Conservation (phyloP, 1,284 basidiomycete genomes). For the Singerocomus inundabilis region DNA sequence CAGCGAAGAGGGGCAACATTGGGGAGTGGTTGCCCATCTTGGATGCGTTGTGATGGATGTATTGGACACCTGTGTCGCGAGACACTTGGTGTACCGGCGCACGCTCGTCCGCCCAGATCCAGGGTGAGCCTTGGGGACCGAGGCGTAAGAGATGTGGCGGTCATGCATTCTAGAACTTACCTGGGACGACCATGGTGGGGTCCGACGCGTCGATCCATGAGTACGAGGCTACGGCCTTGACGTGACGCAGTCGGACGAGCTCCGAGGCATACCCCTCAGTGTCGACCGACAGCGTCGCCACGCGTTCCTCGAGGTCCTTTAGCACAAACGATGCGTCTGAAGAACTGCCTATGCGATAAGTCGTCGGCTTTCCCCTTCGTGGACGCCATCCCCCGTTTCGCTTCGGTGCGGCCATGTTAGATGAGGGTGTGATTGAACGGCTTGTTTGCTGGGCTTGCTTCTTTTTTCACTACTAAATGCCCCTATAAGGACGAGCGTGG, state of each 20-base stretch:
- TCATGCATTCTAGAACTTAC: slow-evolving; percentile 10
- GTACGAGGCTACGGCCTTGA: slow-evolving; percentile 33
- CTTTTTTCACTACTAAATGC: slow-evolving; percentile 1
- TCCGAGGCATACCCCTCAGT: slow-evolving; percentile 12
- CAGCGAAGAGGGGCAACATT: slow-evolving; percentile 35
- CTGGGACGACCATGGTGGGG: slow-evolving; percentile 35
- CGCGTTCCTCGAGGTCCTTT: slow-evolving; percentile 25
- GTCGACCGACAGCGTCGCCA: slow-evolving; percentile 20
- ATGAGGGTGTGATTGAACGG: not conserved
- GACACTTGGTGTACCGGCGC: slow-evolving; percentile 24
- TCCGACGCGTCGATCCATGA: slow-evolving; percentile 34
- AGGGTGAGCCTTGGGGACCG: slow-evolving; percentile 25
- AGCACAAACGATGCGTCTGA: slow-evolving; percentile 15
- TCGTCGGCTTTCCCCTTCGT: slow-evolving; percentile 14
- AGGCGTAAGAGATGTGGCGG: not conserved
- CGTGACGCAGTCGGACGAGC: slow-evolving; percentile 22
- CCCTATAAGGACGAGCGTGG: not conserved
- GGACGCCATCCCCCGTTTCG: slow-evolving; percentile 10
- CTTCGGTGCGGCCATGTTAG: slow-evolving; percentile 23
- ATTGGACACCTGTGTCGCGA: slow-evolving; percentile 27
- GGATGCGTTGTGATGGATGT: slow-evolving; percentile 33
- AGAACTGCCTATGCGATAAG: not conserved
- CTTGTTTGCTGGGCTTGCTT: not conserved
- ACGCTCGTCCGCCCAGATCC: slow-evolving; percentile 31
- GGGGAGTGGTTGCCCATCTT: slow-evolving; percentile 34